These are phyloP conservation scores for Starmera pachycereana DNA, from an alignment of 805 yeast species.

Conservation along the genomic window DNA sequence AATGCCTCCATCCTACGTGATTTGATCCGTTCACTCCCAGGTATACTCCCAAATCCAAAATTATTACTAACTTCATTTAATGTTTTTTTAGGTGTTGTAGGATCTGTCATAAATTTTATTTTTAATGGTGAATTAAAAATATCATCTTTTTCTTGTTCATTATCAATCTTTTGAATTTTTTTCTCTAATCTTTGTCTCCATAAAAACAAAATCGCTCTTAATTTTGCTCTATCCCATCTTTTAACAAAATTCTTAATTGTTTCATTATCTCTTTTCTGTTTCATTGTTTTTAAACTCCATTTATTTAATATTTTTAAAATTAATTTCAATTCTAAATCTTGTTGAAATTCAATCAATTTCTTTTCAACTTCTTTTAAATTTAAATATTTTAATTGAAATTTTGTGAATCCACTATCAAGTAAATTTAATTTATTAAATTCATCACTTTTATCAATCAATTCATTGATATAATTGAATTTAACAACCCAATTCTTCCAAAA, in stretches of 20 bases:
- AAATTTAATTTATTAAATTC: conserved; percentile 16
- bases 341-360: conserved; percentile 10
- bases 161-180: background rate
- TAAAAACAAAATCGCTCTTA: conserved; percentile 24
- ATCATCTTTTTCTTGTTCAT: conserved; percentile 11
- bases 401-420: conserved; percentile 15
- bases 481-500: conserved; percentile 8
- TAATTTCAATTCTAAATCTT: conserved; percentile 15
- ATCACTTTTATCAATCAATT: conserved; percentile 13
- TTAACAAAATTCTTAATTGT: conserved; percentile 20
- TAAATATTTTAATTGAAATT: conserved; percentile 11
- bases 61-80: conserved; percentile 5
- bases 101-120: background rate
- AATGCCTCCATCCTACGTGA: conserved; percentile 25
- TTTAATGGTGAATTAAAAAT: conserved; percentile 12
- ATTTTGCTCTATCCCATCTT: conserved; percentile 30
- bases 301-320: conserved; percentile 18
- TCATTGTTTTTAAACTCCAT: conserved; percentile 25
- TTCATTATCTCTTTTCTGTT: conserved; percentile 24
- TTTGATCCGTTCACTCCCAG: conserved; percentile 28
- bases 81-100: conserved; percentile 17
- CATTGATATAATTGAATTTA: conserved; percentile 4
- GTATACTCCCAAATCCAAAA: conserved; percentile 16
- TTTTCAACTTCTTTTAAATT: conserved; percentile 10
- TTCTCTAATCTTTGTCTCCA: conserved; percentile 20